These are phyloP conservation scores for Escovopsis sp. DNA, from an alignment of 2,329 filamentous ascomycete species.

Conservation along the genomic window DNA sequence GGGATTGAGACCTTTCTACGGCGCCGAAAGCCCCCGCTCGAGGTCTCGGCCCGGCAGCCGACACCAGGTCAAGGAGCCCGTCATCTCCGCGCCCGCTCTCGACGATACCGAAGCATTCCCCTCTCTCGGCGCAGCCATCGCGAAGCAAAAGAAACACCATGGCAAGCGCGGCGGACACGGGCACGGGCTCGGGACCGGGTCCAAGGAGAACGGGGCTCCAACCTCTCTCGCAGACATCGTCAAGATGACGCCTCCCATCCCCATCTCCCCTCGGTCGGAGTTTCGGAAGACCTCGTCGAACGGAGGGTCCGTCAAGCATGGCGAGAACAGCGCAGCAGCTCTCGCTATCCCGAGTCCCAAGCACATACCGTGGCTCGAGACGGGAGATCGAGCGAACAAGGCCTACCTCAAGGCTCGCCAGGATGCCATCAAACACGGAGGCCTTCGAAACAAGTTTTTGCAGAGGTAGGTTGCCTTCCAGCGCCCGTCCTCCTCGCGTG, in stretches of 20 bases:
- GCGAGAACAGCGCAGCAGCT: conserved; percentile 68
- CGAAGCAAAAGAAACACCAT: conserved; percentile 82
- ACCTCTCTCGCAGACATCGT: conserved; percentile 87
- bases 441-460: conserved; percentile 89
- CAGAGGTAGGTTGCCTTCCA: conserved; percentile 51
- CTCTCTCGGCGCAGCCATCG: conserved; percentile 60
- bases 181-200: conserved; percentile 27
- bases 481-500: background rate
- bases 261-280: conserved; percentile 43
- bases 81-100: conserved; percentile 58
- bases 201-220: conserved; percentile 53
- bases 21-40: conserved; percentile 49
- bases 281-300: conserved; percentile 46
- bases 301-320: conserved; percentile 49
- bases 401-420: conserved; percentile 88
- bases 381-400: conserved; percentile 79
- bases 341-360: conserved; percentile 77
- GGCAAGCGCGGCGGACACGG: conserved; percentile 79
- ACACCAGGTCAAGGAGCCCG: conserved; percentile 44
- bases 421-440: conserved; percentile 94
- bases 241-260: conserved; percentile 79
- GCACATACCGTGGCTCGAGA: conserved; percentile 93
- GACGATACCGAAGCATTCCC: conserved; percentile 96
- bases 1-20: conserved; percentile 50
- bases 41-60: conserved; percentile 77